Evolutionary conservation across 2,329 filamentous ascomycete species (phyloP).

Genomic region (Trichoderma guizhouense): DNA sequence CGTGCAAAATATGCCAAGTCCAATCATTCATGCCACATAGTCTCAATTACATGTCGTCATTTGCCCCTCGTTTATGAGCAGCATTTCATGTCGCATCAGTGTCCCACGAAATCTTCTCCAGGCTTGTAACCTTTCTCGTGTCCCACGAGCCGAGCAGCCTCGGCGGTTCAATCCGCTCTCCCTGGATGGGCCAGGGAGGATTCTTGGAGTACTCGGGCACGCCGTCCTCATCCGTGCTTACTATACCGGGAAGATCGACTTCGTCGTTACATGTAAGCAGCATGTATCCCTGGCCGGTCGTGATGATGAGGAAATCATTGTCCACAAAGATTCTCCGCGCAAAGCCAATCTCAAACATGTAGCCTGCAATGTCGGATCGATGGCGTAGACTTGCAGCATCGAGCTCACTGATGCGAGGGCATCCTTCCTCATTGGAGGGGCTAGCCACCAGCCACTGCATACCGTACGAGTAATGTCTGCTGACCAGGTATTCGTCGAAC

Average conservation of each 20-base stretch:
- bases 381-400: background rate
- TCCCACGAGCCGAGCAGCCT: conserved; percentile 16
- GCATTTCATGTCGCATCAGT: background rate
- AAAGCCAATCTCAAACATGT: conserved; percentile 16
- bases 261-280: conserved; percentile 10
- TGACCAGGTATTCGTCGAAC: conserved; percentile 20
- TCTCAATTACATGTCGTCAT: background rate
- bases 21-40: background rate
- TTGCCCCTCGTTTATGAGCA: background rate
- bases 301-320: conserved; percentile 17
- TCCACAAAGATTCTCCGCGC: conserved; percentile 15
- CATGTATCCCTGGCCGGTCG: conserved; percentile 16
- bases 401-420: background rate
- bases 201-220: background rate
- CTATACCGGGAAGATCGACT: conserved; percentile 4
- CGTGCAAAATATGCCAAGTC: background rate
- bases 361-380: background rate
- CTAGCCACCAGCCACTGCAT: conserved; percentile 13
- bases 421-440: background rate
- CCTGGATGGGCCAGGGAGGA: background rate
- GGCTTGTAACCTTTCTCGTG: conserved; percentile 10
- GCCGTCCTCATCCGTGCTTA: background rate
- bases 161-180: conserved; percentile 17
- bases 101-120: background rate
- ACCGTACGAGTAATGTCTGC: conserved; percentile 14